A percentile compares a stretch with the other conserved stretches of the same genome.
phyloP scores from a whole-genome alignment of 176 grass and related monocot genomes.

The Metroxylon sagu region DNA sequence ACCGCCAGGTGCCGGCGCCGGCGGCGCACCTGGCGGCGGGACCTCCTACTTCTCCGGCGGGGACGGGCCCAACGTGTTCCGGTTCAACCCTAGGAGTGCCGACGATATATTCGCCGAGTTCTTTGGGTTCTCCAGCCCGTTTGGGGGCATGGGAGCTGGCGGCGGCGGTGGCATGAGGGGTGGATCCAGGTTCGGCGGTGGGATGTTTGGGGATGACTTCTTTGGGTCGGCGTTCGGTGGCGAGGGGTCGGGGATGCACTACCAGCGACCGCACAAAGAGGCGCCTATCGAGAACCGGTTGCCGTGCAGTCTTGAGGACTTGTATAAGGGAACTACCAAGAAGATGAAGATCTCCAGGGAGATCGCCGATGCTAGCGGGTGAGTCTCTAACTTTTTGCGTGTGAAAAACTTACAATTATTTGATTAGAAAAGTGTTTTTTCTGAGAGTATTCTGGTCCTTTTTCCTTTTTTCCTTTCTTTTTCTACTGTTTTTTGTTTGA shows the following conservation, averaged over 20 bases:
- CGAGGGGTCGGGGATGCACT: conserved; percentile 29
- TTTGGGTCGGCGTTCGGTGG: conserved; percentile 26
- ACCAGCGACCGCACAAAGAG: conserved; percentile 35
- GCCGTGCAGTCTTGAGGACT: conserved; percentile 59
- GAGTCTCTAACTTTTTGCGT: conserved; percentile 12
- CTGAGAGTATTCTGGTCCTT: not conserved
- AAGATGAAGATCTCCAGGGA: conserved; percentile 99
- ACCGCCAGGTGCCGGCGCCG: conserved; percentile 36
- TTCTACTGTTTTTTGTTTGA: not conserved
- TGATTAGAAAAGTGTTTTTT: no score
- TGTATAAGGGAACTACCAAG: conserved; percentile 80
- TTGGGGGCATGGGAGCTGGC: conserved; percentile 19
- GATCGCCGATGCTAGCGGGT: conserved; percentile 54
- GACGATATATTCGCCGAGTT: conserved; percentile 88
- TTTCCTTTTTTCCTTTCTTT: not conserved
- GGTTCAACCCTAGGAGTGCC: conserved; percentile 60
- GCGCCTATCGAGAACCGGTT: conserved; percentile 57
- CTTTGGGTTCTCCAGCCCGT: conserved; percentile 52
- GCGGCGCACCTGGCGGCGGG: conserved; percentile 2
- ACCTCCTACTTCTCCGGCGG: conserved; percentile 44
- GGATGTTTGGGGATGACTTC: conserved; percentile 47
- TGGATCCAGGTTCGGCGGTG: conserved; percentile 44
- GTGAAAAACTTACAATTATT: no score
- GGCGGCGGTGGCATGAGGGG: conserved; percentile 32
- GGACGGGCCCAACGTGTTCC: conserved; percentile 30